A percentile compares a stretch with the other conserved stretches of the same genome.
These are phyloP conservation scores for Boletus eberwhitei DNA, from an alignment of 768 basidiomycete genomes.

Conservation along the genomic window DNA sequence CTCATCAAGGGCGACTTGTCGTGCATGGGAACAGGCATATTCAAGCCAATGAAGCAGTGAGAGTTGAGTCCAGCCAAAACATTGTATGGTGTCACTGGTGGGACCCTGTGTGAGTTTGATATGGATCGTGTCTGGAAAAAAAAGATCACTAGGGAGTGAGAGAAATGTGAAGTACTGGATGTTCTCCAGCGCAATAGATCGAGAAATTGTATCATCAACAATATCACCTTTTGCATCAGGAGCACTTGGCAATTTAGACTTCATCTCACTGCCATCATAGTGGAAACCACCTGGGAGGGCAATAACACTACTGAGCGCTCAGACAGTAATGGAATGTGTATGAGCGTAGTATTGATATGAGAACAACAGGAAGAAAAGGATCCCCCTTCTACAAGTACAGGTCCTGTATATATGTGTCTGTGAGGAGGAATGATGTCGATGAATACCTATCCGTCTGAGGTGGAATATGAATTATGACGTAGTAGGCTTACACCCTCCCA, in stretches of 20 bases:
- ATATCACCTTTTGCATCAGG: neutral
- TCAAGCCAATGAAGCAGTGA: neutral
- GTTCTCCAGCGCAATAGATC: neutral
- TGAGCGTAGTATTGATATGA: too few relatives aligned
- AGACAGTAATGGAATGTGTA: too few relatives aligned
- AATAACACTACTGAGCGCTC: too few relatives aligned
- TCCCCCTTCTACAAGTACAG: too few relatives aligned
- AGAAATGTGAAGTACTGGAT: neutral
- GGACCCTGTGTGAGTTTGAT: neutral
- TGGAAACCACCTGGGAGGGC: too few relatives aligned
- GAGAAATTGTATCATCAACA: neutral
- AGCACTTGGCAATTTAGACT: neutral
- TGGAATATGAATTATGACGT: too few relatives aligned
- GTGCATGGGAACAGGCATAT: neutral
- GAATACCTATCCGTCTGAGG: too few relatives aligned
- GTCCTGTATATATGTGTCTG: too few relatives aligned
- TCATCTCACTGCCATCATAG: neutral
- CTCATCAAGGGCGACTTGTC: neutral
- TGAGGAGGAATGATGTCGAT: too few relatives aligned
- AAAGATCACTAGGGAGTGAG: neutral
- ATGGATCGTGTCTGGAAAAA: neutral
- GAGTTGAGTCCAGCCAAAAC: neutral
- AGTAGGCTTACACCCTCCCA: too few relatives aligned
- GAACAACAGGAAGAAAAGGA: too few relatives aligned
- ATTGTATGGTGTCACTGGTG: neutral